phyloP scores from a whole-genome alignment of 441 rosid species.

The Flueggea neowawraea region DNA sequence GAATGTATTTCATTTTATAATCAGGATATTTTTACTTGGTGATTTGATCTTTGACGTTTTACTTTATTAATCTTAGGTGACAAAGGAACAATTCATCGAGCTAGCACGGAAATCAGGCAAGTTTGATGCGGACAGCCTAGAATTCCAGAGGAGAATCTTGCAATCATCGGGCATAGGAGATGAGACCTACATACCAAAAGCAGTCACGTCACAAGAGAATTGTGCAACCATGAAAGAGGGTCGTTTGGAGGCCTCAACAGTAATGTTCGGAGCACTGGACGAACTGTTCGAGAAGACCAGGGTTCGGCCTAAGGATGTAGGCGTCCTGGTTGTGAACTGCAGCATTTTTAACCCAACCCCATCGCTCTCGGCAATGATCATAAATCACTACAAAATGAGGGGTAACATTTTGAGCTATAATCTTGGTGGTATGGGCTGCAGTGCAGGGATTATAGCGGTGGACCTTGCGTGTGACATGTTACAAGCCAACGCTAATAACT shows the following conservation, averaged over 20 bases:
- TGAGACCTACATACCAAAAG: constrained; percentile 71
- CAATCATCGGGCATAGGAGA: constrained; percentile 82
- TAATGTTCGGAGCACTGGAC: constrained; percentile 86
- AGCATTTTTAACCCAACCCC: constrained; percentile 93
- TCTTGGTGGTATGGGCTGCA: constrained; percentile 96
- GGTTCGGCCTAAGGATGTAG: constrained; percentile 79
- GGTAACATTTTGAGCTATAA: constrained; percentile 89
- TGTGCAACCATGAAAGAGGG: constrained; percentile 87
- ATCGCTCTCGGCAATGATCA: constrained; percentile 83
- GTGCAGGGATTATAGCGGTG: constrained; percentile 75
- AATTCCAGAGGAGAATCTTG: constrained; percentile 62
- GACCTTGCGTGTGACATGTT: constrained; percentile 91
- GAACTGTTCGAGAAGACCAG: constrained; percentile 80
- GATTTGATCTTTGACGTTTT: too few species aligned
- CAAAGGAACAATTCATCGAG: constrained; percentile 63
- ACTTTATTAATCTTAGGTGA: constrained; percentile 35
- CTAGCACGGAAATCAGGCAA: constrained; percentile 51
- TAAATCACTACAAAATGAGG: constrained; percentile 91
- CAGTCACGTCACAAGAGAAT: constrained; percentile 46
- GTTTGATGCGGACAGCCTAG: constrained; percentile 51
- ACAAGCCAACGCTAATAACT: constrained; percentile 70
- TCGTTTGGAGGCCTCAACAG: constrained; percentile 67
- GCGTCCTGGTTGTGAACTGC: constrained; percentile 90
- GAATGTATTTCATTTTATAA: too few species aligned
- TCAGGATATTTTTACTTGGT: too few species aligned